Base-by-base conservation (phyloP, 139 green algal genomes). In the Gonium pectorale region DNA sequence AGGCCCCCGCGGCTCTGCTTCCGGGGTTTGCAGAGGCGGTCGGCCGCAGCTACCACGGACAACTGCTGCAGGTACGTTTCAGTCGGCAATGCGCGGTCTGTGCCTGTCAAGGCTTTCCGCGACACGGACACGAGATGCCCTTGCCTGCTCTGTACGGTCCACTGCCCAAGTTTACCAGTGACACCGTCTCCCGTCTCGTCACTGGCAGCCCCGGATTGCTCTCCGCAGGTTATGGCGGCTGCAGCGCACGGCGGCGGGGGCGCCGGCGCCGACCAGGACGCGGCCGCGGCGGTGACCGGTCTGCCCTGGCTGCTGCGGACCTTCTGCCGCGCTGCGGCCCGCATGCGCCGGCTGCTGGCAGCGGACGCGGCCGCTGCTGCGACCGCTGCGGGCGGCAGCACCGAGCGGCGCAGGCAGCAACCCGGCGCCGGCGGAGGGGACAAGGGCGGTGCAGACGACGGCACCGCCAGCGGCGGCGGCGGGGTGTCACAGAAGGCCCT, bases 241-340 rank as follows among this genome's bases (percentile, higher is more conserved):
- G 29, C 69, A 43, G n/a, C 44, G 29, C 35, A 44, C 15, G 41
- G 6, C 22, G 35, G 15, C n/a, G 3, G 44, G 22, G 15, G 49
- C 54, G 7, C 33, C 19, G 4, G 22, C 46, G 22, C 27, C 54
- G 54, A 9, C n/a, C 26, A 11, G 3, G 41, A 40, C 29, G 49
- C 35, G 8, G 52, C 24, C 29, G 49, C n/a, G 2, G 59, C 79
- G 35, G 3, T 79, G 0, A 6, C 15, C 38, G 52, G 35, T 11
- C 49, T 86, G 44, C 81, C 81, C 15, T 87, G 81, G 81, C 81
- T 87, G 3, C 81, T 87, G 31, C 66, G 56, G 26, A 31, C 26
- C 33, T 87, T n/a, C 40, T 67, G 67, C 54, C n/a, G 46, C 3
- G 70, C 70, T 0, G 60, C 62, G 3, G 81, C 44, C 3, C 70